A percentile compares a stretch with the other conserved stretches of the same genome.
phyloP scores from a whole-genome alignment of 192 early-diverging fungal species.

The Rhizophagus clarus region DNA sequence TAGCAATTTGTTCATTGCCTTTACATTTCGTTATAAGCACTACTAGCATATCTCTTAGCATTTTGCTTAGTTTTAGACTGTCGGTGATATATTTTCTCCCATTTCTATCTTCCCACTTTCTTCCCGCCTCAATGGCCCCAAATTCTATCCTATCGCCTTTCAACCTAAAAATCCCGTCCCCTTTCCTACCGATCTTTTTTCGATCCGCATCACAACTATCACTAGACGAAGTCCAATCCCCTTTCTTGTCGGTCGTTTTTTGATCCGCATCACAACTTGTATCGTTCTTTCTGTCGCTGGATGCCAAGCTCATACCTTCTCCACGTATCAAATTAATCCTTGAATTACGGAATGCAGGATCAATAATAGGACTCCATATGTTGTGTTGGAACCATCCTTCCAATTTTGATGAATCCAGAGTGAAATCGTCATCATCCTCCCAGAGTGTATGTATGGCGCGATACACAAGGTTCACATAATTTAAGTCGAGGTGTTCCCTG shows the following conservation, averaged over 20 bases:
- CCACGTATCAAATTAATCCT: neutral
- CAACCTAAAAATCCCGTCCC: constrained; percentile 10
- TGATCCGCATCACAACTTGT: too few relatives aligned
- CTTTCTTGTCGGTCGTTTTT: too few relatives aligned
- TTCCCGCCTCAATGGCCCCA: constrained; percentile 12
- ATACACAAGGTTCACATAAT: constrained; percentile 22
- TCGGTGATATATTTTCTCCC: constrained; percentile 19
- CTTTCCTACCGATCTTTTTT: constrained; percentile 8
- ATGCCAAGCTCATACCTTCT: neutral
- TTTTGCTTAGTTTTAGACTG: constrained; percentile 21
- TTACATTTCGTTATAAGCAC: neutral
- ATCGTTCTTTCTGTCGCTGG: neutral
- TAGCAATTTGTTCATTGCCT: constrained; percentile 10
- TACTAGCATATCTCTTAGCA: constrained; percentile 16
- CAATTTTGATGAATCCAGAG: constrained; percentile 18
- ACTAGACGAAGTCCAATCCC: neutral
- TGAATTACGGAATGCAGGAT: neutral
- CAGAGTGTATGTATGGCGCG: constrained; percentile 7
- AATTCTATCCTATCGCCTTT: constrained; percentile 15
- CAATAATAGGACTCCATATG: neutral
- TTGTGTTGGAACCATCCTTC: constrained; percentile 4
- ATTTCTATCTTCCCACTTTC: neutral
- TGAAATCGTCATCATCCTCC: neutral
- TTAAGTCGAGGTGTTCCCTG: constrained; percentile 11
- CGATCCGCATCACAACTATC: neutral